A percentile compares a stretch with the other conserved stretches of the same genome.
These are phyloP conservation scores for Ilyonectria mors-panacis DNA, from an alignment of 2,329 filamentous ascomycete genomes.

Conservation along the genomic window DNA sequence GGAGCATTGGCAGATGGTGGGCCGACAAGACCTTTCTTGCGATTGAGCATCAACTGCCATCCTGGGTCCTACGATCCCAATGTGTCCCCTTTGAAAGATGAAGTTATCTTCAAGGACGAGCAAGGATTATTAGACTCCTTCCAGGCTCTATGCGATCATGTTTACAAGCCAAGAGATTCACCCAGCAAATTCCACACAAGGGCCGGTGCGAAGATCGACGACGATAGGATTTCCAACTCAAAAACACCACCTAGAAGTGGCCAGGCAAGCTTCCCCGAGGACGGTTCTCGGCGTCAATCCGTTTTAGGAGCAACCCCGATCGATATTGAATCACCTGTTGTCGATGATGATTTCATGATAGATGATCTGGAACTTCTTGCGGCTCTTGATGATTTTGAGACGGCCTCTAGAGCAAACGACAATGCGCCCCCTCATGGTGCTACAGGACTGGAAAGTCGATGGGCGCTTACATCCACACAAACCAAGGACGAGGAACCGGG, in stretches of 20 bases:
- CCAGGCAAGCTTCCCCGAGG: not conserved
- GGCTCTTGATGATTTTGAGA: conserved; percentile 26
- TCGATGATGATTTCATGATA: conserved; percentile 6
- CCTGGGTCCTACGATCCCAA: conserved; percentile 78
- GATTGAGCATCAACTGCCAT: conserved; percentile 74
- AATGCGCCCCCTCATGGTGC: not conserved
- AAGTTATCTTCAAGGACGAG: conserved; percentile 77
- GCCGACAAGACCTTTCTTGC: conserved; percentile 67
- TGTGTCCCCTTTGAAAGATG: conserved; percentile 79
- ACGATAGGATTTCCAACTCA: not conserved
- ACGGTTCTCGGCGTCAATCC: not conserved
- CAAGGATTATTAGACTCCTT: conserved; percentile 61
- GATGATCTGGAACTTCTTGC: conserved; percentile 31
- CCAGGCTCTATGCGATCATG: conserved; percentile 57
- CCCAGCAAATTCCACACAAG: not conserved
- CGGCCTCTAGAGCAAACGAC: conserved; percentile 14
- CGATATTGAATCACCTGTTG: not conserved
- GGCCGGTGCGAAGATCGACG: not conserved
- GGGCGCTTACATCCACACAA: not conserved
- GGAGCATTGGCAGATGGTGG: conserved; percentile 44
- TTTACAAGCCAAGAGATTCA: conserved; percentile 51
- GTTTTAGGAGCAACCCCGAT: not conserved
- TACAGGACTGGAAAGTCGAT: not conserved
- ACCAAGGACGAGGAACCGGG: conserved; percentile 1
- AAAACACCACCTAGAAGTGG: not conserved